Conservation (phyloP, 306 rosid species). For the Sophora flavescens region DNA sequence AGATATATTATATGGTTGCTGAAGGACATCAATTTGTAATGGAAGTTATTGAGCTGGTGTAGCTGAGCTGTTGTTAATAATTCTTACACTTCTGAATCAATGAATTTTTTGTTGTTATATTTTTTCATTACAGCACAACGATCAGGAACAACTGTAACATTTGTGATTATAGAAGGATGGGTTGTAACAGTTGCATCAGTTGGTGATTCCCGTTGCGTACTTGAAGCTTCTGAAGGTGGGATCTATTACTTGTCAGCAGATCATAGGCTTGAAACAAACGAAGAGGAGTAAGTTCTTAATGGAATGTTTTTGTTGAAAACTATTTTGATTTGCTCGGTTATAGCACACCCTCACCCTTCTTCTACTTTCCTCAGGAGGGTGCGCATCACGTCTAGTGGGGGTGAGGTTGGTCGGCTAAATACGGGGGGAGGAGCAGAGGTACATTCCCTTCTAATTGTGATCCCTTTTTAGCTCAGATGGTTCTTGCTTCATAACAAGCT, state of each 20-base stretch:
- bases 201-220: conserved; percentile 95
- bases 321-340: conserved; percentile 24
- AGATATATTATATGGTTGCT: conserved; percentile 32
- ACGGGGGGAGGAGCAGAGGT: conserved; percentile 99
- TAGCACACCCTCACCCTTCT: conserved; percentile 32
- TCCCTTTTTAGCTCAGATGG: conserved; percentile 13
- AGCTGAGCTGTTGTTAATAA: conserved; percentile 15
- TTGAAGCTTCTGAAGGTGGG: conserved; percentile 93
- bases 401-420: conserved; percentile 98
- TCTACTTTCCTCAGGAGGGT: conserved; percentile 67
- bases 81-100: conserved; percentile 8
- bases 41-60: conserved; percentile 5
- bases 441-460: conserved; percentile 37
- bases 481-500: conserved; percentile 19
- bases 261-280: conserved; percentile 92
- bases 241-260: conserved; percentile 93
- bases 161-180: conserved; percentile 98
- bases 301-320: conserved; percentile 28
- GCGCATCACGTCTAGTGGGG: conserved; percentile 93
- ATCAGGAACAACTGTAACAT: conserved; percentile 98
- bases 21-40: conserved; percentile 24
- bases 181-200: conserved; percentile 97
- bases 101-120: background rate
- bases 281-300: conserved; percentile 86
- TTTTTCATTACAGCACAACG: conserved; percentile 65